Base-by-base conservation (phyloP, 2,329 filamentous ascomycete species). In the Penicillium aurantiogriseum region DNA sequence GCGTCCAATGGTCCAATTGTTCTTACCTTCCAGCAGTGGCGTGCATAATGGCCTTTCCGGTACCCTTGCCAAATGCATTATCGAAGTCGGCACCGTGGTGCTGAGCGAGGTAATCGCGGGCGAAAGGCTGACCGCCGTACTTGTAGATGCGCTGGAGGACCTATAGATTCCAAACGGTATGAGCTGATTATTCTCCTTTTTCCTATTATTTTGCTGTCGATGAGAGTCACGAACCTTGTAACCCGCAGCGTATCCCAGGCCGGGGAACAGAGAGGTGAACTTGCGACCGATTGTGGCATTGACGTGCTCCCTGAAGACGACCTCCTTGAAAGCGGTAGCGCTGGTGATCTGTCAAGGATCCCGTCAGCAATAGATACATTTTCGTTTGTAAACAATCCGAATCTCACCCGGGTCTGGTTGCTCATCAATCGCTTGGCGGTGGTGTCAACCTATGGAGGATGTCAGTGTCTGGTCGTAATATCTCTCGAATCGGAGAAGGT, bases 341-440 rank as follows among this genome's bases (percentile, higher is more conserved):
- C 79, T 83, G 55, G 78, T 72, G 67, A 90, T 84, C 82, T 86
- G 67, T 67, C 62, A 36, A 38, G 23, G 9, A 50, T 45, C 48
- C 29, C 39, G 40, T 61, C 46, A 60, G 44, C 40, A 46, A 59
- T 25, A 29, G 27, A 42, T 17, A 31, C 40, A 31, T 35, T 53
- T 19, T 47, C 33, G 31, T 33, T 44, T 45, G 56, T 45, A 40
- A 21, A 27, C 56, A 47, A 38, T 51, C 29, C 42, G 35, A 54
- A 50, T 65, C 77, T 67, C 75, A 90, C 85, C 79, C 82, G 90
- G 73, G 86, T 86, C 76, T 96, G 89, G 79, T 99, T 97, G 86
- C 92, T 97, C 94, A 99, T 99, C 78, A 99, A 86, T 67, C 94
- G 91, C 84, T 99, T 99, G 63, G 94, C 93, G 71, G 95, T 97